Conservation (phyloP, 164 flowering plant genomes). For the Macadamia tetraphylla region DNA sequence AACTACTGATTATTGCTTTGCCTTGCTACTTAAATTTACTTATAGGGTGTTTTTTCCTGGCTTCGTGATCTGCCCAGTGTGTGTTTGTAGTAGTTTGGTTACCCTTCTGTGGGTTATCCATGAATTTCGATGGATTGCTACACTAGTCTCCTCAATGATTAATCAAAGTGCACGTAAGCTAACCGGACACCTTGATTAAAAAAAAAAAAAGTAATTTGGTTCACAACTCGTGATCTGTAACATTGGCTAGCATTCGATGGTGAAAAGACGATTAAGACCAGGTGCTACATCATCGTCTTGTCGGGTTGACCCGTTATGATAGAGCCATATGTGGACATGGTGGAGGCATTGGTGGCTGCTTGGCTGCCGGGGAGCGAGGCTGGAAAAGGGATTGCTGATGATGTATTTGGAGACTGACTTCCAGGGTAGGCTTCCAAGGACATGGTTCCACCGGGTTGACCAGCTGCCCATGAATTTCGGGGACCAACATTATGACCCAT, state of each 20-base stretch:
- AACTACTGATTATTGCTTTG: too few relatives aligned
- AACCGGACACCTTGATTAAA: too few relatives aligned
- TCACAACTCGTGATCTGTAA: too few relatives aligned
- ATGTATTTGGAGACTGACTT: constrained; percentile 43
- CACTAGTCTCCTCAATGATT: too few relatives aligned
- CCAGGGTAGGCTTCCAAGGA: constrained; percentile 36
- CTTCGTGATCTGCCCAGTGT: too few relatives aligned
- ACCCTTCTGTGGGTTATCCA: too few relatives aligned
- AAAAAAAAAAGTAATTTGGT: too few relatives aligned
- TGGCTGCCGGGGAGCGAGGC: constrained; percentile 48
- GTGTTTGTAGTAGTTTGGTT: too few relatives aligned
- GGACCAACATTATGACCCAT: constrained; percentile 38
- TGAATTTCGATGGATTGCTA: too few relatives aligned
- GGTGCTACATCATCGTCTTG: constrained; percentile 28
- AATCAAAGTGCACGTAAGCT: too few relatives aligned
- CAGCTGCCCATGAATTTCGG: constrained; percentile 50
- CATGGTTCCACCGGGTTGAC: constrained; percentile 43
- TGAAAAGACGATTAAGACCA: constrained; percentile 16
- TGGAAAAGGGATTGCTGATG: constrained; percentile 47
- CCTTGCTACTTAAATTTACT: too few relatives aligned
- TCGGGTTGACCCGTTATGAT: constrained; percentile 19
- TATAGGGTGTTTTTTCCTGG: too few relatives aligned
- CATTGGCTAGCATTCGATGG: constrained; percentile 17
- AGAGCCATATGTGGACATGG: constrained; percentile 27
- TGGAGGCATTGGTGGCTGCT: constrained; percentile 45